Evolutionary conservation across 129 eudicot genomes (phyloP).

Genomic region (Pulicaria dysenterica): DNA sequence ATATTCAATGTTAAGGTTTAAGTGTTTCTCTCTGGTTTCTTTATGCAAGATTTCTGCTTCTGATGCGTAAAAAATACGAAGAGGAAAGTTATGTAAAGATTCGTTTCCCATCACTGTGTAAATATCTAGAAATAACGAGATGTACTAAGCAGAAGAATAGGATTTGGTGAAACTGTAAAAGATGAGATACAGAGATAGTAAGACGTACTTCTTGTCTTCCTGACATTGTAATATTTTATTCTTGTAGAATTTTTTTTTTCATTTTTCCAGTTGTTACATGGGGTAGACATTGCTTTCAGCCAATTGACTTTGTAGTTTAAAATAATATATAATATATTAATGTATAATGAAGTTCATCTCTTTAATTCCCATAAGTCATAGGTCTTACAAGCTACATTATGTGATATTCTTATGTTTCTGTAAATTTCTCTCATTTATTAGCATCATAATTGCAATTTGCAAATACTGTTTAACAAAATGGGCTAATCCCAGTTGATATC

Average conservation of each 20-base stretch:
- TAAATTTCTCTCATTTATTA: neutral
- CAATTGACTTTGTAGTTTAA: neutral
- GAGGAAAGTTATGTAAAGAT: neutral
- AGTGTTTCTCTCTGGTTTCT: neutral
- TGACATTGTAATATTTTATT: conserved; percentile 31
- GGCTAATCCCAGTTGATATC: neutral
- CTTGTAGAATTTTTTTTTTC: neutral
- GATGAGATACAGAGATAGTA: neutral
- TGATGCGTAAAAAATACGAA: conserved; percentile 8
- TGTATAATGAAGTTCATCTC: neutral
- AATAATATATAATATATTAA: neutral
- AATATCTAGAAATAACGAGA: conserved; percentile 16
- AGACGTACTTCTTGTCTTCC: conserved; percentile 11
- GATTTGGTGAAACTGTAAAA: neutral
- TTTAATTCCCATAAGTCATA: neutral
- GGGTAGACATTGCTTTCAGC: neutral
- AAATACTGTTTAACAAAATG: neutral
- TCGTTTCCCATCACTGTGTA: neutral
- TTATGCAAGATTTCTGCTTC: conserved; percentile 6
- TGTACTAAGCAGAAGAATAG: conserved; percentile 22
- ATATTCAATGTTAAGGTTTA: neutral
- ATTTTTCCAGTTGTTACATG: neutral
- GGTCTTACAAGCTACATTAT: too few relatives aligned
- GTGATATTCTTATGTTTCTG: too few relatives aligned
- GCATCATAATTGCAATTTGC: neutral